Base-by-base conservation (phyloP, 305 asterid genomes). In the Solanum hybrid region DNA sequence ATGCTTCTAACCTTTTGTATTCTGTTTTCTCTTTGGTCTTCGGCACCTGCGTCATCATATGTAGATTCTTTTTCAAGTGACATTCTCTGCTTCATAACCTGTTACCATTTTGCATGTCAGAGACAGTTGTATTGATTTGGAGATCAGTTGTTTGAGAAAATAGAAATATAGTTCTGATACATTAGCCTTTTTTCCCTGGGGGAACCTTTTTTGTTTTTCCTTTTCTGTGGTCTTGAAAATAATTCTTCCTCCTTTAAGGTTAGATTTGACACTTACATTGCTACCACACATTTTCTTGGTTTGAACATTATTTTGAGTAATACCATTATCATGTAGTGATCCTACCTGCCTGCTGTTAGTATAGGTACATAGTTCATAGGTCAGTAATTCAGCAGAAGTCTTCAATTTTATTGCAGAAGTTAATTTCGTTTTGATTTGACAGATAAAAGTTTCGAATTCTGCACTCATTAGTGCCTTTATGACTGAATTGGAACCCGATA, bases 391-490 rank as follows among this genome's bases (percentile, higher is more conserved):
- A 13, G 73, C 18, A n/a, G n/a, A n/a, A n/a, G n/a, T n/a, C n/a
- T n/a, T n/a, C n/a, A n/a, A n/a, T n/a, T n/a, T n/a, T n/a, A n/a
- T n/a, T n/a, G n/a, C n/a, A 28, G 87, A 83, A 28, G 39, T 42
- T 83, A 28, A 42, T 46, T 46, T 83, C 39, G 83, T n/a, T 34
- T 78, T 87, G 4, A 18, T 88, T 86, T 87, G 89, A 82, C 98
- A 97, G 99, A 96, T 96, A 76, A 97, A 97, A 93, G 99, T 97
- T 91, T 97, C 99, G 90, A 97, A 97, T 91, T 97, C 99, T 91
- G 99, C 99, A 91, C 96, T 97, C 84, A 92, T 96, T 90, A 96
- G 98, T 89, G 99, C 99, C 90, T 96, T 96, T 90, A 97, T 97
- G 99, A 95, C 98, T 64, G 98, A 96, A 89, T 93, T 97, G 89